Evolutionary conservation across 495 filamentous ascomycete species (phyloP).

Genomic region (Penicillium maclennaniae): DNA sequence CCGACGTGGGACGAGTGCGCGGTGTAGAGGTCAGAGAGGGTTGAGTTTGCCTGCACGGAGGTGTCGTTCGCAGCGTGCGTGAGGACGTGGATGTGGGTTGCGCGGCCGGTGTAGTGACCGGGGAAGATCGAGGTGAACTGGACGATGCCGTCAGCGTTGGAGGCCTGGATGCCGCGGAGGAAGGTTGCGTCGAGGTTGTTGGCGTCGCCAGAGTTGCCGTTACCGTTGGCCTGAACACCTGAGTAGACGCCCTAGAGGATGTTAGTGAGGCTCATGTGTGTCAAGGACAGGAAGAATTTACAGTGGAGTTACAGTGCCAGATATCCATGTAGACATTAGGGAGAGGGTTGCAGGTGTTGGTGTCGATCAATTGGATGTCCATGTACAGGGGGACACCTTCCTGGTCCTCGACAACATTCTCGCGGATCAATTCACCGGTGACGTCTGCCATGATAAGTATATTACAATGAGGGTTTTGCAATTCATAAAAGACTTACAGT

Average conservation of each 20-base stretch:
- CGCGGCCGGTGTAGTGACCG: conserved; percentile 49
- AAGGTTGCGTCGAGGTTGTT: conserved; percentile 44
- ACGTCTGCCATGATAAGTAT: conserved; percentile 27
- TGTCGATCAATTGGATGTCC: conserved; percentile 59
- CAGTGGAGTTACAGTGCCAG: conserved; percentile 52
- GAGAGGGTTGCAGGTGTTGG: conserved; percentile 53
- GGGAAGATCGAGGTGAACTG: conserved; percentile 52
- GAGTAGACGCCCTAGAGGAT: conserved; percentile 49
- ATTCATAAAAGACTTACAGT: conserved; percentile 42
- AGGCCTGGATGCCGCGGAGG: conserved; percentile 50
- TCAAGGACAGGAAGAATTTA: conserved; percentile 11
- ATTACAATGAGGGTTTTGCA: not conserved
- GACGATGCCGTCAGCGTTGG: conserved; percentile 46
- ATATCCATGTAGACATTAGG: conserved; percentile 56
- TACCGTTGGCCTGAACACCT: conserved; percentile 49
- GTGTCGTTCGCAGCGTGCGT: conserved; percentile 37
- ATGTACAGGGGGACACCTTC: conserved; percentile 53
- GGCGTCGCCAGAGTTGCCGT: conserved; percentile 40
- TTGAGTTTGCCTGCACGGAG: conserved; percentile 26
- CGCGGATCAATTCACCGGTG: conserved; percentile 50
- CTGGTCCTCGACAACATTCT: conserved; percentile 53
- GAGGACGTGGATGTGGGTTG: conserved; percentile 38
- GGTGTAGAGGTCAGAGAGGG: conserved; percentile 30
- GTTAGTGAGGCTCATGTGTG: conserved; percentile 18
- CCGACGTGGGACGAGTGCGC: conserved; percentile 48